Conservation (phyloP, 768 basidiomycete species). For the Phlebiopsis flavidoalba region DNA sequence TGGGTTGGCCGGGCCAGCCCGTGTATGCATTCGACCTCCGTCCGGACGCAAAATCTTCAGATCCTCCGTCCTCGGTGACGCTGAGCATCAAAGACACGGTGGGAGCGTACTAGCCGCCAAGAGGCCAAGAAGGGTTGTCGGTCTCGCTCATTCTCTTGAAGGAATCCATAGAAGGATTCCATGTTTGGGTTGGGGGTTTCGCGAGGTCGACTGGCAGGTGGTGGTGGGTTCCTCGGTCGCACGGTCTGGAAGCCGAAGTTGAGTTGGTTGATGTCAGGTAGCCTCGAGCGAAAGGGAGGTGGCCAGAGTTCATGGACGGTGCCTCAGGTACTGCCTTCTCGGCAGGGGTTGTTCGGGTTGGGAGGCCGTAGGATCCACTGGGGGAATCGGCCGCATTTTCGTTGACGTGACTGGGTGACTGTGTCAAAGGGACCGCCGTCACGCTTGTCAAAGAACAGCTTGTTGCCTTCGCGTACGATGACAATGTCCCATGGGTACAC, state of each 20-base stretch:
- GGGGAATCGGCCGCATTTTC: constrained; percentile 97
- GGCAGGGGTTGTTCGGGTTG: constrained; percentile 70
- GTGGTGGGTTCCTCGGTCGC: constrained; percentile 58
- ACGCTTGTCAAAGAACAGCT: constrained; percentile 94
- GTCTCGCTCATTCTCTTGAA: constrained; percentile 93
- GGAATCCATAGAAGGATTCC: constrained; percentile 92
- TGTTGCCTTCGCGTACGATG: constrained; percentile 88
- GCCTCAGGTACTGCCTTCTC: constrained; percentile 66
- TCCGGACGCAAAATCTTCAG: constrained; percentile 88
- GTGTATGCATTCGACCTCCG: constrained; percentile 92
- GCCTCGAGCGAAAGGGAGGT: constrained; percentile 94
- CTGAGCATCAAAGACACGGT: constrained; percentile 93
- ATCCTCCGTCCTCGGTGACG: constrained; percentile 85
- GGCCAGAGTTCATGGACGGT: constrained; percentile 87
- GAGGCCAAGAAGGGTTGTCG: too few species aligned
- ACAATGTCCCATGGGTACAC: constrained; percentile 99
- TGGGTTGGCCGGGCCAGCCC: constrained; percentile 54
- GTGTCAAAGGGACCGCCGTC: constrained; percentile 97
- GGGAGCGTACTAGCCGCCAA: constrained; percentile 95
- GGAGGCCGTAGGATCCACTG: constrained; percentile 75
- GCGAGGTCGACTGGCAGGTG: constrained; percentile 67
- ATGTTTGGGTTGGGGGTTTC: too few species aligned
- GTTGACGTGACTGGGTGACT: constrained; percentile 95
- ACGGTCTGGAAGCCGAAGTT: constrained; percentile 98
- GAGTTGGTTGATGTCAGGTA: constrained; percentile 97